phyloP scores from a whole-genome alignment of 1,139 yeast species.

The Lodderomyces parapsilosis region DNA sequence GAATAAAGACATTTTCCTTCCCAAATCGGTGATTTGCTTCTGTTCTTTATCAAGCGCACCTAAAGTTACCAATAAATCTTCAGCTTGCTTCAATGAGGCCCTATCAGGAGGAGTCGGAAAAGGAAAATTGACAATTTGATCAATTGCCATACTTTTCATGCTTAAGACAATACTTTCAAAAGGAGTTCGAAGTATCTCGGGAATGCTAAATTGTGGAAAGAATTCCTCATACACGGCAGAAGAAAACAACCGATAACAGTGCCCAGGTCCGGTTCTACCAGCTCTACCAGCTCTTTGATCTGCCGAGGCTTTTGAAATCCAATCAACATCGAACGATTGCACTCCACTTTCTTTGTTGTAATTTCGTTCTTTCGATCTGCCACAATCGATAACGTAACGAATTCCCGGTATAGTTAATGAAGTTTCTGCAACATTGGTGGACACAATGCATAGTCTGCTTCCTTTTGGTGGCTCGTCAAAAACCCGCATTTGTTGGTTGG shows the following conservation, averaged over 20 bases:
- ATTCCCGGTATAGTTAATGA: conserved; percentile 96
- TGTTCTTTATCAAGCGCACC: conserved; percentile 70
- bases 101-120: conserved; percentile 94
- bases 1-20: conserved; percentile 82
- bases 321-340: conserved; percentile 86
- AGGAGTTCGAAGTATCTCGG: conserved; percentile 94
- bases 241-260: conserved; percentile 87
- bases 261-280: conserved; percentile 99
- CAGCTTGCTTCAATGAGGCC: conserved; percentile 59
- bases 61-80: conserved; percentile 61
- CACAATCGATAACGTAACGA: conserved; percentile 92
- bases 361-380: conserved; percentile 86
- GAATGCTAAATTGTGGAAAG: conserved; percentile 76
- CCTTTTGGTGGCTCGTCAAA: conserved; percentile 85
- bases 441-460: conserved; percentile 84
- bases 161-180: conserved; percentile 90
- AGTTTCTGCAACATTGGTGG: conserved; percentile 98
- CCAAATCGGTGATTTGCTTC: conserved; percentile 66
- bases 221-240: conserved; percentile 94
- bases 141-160: conserved; percentile 97
- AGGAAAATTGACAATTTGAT: conserved; percentile 86
- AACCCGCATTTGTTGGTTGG: conserved; percentile 91
- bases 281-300: conserved; percentile 98
- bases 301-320: conserved; percentile 96
- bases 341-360: conserved; percentile 85